Evolutionary conservation across 257 asterid species (phyloP), one percentile per base, ranked within the genome.

Genomic region (Schizonepeta tenuifolia): DNA sequence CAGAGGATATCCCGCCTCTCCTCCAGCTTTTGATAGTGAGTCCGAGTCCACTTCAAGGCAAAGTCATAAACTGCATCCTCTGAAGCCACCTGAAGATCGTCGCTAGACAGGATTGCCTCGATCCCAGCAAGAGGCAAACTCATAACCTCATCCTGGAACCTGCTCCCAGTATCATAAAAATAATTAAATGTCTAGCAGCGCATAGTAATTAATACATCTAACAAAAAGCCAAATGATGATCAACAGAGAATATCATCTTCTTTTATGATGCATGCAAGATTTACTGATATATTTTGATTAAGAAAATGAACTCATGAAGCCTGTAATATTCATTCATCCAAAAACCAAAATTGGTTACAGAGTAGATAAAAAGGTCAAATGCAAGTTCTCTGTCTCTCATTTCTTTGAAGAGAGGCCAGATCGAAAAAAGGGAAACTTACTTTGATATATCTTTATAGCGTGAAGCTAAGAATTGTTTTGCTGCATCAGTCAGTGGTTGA

Each of bases 51-150:
- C 80, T 89, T 89, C 49, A 91, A 74, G 0, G 85, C 93, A 43
- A 94, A 88, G 80, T 94, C 97, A 7, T 86, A 94, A 18, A 91
- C 97, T 26, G 96, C 93, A 77, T 94, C 97, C 78, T 94, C 99
- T 28, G 97, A 91, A 21, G 96, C 90, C 56, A 91, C 96, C 77
- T 88, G 97, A 67, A 94, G 95, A 59, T 87, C 95, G 31, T 91
- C 97, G 53, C 98, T 91, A 21, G 91, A 83, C 80, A 94, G 75
- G 72, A 94, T 62, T 38, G 97, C 96, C 82, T 94, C 96, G 4
- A 94, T 82, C 60, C 98, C 97, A 73, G 97, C 93, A 26, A 91
- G 85, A 36, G 98, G 96, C 74, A 94, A 78, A 58, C 72, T 82
- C 91, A 91, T 82, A 20, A 89, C 90, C 86, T 94, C 99, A 6